Conservation (phyloP, 2,329 filamentous ascomycete species). For the Lachnellula cervina region DNA sequence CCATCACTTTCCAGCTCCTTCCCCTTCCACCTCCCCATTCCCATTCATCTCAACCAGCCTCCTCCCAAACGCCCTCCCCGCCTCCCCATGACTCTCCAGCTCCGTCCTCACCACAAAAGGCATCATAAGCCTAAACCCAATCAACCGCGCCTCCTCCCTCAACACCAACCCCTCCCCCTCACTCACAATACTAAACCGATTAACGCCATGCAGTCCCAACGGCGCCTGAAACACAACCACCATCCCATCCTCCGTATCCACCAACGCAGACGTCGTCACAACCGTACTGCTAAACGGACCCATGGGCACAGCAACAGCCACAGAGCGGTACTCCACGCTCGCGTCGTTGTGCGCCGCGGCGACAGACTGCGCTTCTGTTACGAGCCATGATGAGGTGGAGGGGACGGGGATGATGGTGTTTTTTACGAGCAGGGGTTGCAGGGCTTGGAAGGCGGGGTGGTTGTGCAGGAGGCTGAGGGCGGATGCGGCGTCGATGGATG, state of each 20-base stretch:
- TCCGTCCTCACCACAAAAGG: slow-evolving; percentile 7
- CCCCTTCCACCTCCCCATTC: background rate
- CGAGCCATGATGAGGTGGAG: slow-evolving; percentile 1
- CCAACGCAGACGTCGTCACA: slow-evolving; percentile 4
- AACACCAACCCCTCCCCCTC: slow-evolving; percentile 6
- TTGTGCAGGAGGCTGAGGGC: slow-evolving; percentile 10
- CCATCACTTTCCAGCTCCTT: background rate
- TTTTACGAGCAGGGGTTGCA: slow-evolving; percentile 6
- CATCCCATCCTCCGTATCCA: slow-evolving; percentile 10
- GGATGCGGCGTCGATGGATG: slow-evolving; percentile 1
- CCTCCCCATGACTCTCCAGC: slow-evolving; percentile 5
- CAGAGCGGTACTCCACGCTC: slow-evolving; percentile 4
- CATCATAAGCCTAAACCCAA: slow-evolving; percentile 5
- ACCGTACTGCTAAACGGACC: slow-evolving; percentile 1
- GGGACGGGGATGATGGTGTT: slow-evolving; percentile 4
- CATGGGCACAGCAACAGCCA: slow-evolving; percentile 6
- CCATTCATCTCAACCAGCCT: background rate
- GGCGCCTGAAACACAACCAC: slow-evolving; percentile 9
- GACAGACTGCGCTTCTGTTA: background rate
- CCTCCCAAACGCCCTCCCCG: slow-evolving; percentile 3
- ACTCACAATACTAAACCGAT: slow-evolving; percentile 2
- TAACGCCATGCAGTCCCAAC: slow-evolving; percentile 6
- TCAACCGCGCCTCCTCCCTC: slow-evolving; percentile 6
- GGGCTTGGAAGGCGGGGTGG: slow-evolving; percentile 7
- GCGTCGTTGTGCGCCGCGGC: background rate